Evolutionary conservation across 139 green algal species (phyloP).

Genomic region (Zygnema cylindricum): DNA sequence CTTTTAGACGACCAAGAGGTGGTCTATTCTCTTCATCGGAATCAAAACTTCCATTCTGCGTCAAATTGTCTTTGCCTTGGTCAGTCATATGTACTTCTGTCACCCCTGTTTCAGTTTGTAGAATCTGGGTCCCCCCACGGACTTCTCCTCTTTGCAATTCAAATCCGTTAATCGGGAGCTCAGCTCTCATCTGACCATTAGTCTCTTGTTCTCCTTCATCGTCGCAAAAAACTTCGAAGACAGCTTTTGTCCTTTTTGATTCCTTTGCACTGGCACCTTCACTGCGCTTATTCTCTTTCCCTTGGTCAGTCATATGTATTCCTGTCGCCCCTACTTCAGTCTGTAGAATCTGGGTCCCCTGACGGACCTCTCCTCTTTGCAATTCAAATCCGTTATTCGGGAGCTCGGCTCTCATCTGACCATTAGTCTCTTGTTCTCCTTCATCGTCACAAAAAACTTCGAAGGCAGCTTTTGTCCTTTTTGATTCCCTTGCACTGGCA

Average conservation of each 20-base stretch:
- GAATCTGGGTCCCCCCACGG: neutral
- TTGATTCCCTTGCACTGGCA: too few species aligned
- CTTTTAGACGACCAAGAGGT: neutral
- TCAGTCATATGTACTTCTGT: neutral
- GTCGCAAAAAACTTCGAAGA: neutral
- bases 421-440: neutral
- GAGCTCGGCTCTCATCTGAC: neutral
- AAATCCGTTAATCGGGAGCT: neutral
- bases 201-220: neutral
- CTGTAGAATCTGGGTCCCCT: neutral
- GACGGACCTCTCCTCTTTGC: neutral
- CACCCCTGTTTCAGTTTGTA: neutral
- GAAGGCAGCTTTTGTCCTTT: too few species aligned
- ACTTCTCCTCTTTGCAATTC: neutral
- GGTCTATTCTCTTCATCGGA: constrained; percentile 26
- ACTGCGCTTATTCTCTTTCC: neutral
- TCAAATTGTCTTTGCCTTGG: neutral
- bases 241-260: too few species aligned
- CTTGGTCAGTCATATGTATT: neutral
- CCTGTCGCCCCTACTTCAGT: neutral
- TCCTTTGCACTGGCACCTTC: too few species aligned
- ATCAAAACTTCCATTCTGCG: neutral
- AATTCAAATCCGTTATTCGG: neutral
- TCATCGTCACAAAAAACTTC: neutral
- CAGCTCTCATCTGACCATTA: neutral